Conservation (phyloP, 75 land plant genomes). For the Pinus taeda region DNA sequence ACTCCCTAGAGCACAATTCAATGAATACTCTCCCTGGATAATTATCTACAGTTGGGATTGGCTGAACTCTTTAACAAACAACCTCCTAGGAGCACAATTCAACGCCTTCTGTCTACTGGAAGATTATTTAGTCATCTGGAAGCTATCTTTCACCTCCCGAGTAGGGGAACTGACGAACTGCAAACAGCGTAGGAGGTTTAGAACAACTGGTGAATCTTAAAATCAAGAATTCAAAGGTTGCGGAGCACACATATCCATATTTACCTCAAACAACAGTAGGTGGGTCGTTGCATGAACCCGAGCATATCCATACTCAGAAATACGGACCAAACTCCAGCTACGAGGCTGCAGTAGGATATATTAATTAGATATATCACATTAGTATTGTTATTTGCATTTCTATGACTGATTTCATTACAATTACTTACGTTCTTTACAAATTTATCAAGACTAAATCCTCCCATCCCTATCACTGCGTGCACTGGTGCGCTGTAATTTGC, state of each 20-base stretch:
- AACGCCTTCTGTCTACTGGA: background rate
- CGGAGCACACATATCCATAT: background rate
- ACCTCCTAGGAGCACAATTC: too few species aligned
- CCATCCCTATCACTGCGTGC: too few species aligned
- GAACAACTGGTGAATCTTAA: background rate
- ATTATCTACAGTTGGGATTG: too few species aligned
- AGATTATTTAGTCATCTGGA: constrained; percentile 2
- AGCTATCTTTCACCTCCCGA: constrained; percentile 29
- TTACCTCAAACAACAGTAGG: constrained; percentile 39
- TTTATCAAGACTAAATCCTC: too few species aligned
- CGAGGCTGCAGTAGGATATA: constrained; percentile 22
- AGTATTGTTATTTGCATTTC: too few species aligned
- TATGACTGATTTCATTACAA: too few species aligned
- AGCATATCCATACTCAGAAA: constrained; percentile 58
- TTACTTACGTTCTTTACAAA: too few species aligned
- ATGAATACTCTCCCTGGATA: too few species aligned
- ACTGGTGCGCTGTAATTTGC: too few species aligned
- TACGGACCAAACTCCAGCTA: constrained; percentile 66
- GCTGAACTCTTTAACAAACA: too few species aligned
- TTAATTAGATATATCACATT: too few species aligned
- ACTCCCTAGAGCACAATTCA: too few species aligned
- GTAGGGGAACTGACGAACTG: constrained; percentile 33
- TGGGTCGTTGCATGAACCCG: constrained; percentile 43
- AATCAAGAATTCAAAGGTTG: background rate
- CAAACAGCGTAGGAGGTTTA: background rate